A percentile compares a stretch with the other conserved stretches of the same genome.
Evolutionary conservation across 352 stramenopile species (phyloP).

Genomic region (Globisporangium canariense): DNA sequence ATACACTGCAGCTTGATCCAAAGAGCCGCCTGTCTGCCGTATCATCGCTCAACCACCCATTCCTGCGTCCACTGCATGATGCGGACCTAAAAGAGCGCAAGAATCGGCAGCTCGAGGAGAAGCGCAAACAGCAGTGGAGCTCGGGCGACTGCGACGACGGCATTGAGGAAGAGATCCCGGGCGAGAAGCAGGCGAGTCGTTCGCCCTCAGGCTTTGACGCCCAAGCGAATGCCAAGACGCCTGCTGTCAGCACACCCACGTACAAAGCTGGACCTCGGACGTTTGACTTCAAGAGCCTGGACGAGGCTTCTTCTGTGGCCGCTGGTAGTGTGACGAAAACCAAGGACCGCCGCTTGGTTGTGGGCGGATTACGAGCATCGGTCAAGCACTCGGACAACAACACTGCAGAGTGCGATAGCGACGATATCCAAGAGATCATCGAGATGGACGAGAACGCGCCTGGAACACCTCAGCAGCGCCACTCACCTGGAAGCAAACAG

Average conservation of each 20-base stretch:
- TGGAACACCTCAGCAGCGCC: constrained; percentile 4
- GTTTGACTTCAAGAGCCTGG: constrained; percentile 26
- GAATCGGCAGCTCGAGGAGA: constrained; percentile 41
- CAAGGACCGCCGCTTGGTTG: constrained; percentile 5
- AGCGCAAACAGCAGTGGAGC: constrained; percentile 19
- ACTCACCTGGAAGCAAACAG: constrained; percentile 6
- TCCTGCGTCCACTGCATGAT: constrained; percentile 51
- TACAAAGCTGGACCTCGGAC: constrained; percentile 24
- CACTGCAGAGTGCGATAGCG: constrained; percentile 53
- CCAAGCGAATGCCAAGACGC: constrained; percentile 22
- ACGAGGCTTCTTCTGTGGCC: constrained; percentile 1
- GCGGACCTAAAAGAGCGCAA: constrained; percentile 39
- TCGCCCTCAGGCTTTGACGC: constrained; percentile 11
- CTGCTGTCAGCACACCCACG: constrained; percentile 6
- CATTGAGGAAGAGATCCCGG: constrained; percentile 79
- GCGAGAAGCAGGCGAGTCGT: constrained; percentile 21
- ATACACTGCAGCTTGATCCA: constrained; percentile 63
- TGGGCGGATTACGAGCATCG: not conserved
- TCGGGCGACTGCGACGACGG: constrained; percentile 41
- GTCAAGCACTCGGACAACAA: constrained; percentile 31
- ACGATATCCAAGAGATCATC: constrained; percentile 84
- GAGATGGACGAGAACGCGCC: constrained; percentile 40
- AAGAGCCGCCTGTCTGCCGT: constrained; percentile 46
- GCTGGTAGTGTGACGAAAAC: not conserved
- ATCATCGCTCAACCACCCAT: constrained; percentile 53